These are phyloP conservation scores for Ceratobasidium sp. DNA, from an alignment of 1,284 basidiomycete genomes.

Conservation along the genomic window DNA sequence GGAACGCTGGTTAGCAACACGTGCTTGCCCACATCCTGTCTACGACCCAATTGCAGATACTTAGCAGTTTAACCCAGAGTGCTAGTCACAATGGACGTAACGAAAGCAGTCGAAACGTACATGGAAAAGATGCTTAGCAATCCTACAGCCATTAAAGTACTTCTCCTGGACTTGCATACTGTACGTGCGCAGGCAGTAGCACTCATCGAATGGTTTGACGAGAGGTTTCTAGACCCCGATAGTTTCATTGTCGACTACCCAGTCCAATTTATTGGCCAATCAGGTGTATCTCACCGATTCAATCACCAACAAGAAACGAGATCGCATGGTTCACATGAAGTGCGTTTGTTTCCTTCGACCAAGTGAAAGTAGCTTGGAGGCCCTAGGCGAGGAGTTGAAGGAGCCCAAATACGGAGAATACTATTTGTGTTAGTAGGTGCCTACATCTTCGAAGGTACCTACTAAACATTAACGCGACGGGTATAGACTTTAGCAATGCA, in stretches of 20 bases:
- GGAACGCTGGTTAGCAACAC: no score
- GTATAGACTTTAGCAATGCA: conserved; percentile 90
- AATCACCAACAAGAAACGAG: conserved; percentile 89
- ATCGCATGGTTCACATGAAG: conserved; percentile 93
- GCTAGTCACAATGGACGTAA: conserved; percentile 83
- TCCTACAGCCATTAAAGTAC: conserved; percentile 94
- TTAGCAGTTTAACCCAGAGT: no score
- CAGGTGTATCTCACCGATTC: conserved; percentile 98
- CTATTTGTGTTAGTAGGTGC: conserved; percentile 91
- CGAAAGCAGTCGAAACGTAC: conserved; percentile 95
- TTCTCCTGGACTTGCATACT: conserved; percentile 95
- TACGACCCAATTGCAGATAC: not conserved
- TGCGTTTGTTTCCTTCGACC: conserved; percentile 93
- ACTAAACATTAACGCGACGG: conserved; percentile 6
- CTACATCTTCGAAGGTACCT: conserved; percentile 17
- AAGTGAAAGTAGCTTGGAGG: conserved; percentile 79
- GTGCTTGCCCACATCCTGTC: no score
- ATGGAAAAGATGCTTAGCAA: conserved; percentile 87
- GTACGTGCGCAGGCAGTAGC: conserved; percentile 55
- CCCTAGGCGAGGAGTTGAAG: conserved; percentile 81
- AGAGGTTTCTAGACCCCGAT: conserved; percentile 80
- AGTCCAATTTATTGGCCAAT: conserved; percentile 91
- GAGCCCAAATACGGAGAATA: conserved; percentile 96
- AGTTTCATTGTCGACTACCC: conserved; percentile 92
- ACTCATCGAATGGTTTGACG: conserved; percentile 1